Evolutionary conservation across 441 rosid genomes (phyloP).

Genomic region (Populus trichocarpa): DNA sequence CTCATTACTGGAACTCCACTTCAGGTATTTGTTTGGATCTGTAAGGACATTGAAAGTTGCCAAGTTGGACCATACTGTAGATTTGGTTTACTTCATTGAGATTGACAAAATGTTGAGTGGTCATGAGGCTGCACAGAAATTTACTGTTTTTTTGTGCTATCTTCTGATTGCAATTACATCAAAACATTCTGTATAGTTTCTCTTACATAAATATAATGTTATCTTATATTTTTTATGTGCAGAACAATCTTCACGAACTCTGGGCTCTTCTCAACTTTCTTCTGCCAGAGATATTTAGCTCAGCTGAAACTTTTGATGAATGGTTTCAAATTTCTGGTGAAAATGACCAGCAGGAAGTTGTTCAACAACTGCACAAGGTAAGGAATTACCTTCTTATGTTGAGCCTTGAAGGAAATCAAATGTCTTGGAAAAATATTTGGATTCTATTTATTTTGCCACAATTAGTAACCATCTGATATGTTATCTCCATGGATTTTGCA

Average conservation of each 20-base stretch:
- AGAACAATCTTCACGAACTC: constrained; percentile 98
- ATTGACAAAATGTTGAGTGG: background rate
- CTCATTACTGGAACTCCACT: constrained; percentile 99
- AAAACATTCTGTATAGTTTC: background rate
- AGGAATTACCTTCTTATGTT: constrained; percentile 8
- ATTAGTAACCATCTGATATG: constrained; percentile 8
- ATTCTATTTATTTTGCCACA: background rate
- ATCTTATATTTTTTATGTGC: constrained; percentile 27
- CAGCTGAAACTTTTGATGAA: constrained; percentile 99
- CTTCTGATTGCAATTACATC: background rate
- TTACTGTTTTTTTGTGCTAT: background rate
- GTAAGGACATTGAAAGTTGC: background rate
- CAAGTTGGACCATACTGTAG: background rate
- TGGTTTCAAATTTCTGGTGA: constrained; percentile 99
- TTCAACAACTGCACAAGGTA: constrained; percentile 98
- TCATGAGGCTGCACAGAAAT: background rate
- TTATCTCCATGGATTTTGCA: constrained; percentile 14
- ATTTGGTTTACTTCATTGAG: background rate
- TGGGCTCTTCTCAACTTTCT: constrained; percentile 98
- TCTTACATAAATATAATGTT: constrained; percentile 9
- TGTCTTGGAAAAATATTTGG: background rate
- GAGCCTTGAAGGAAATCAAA: background rate
- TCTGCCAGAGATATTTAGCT: constrained; percentile 95
- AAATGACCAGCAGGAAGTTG: constrained; percentile 98
- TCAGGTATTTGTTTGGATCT: constrained; percentile 57